Percentiles rank a stretch among this genome's conserved stretches.
Conservation (phyloP, 1,139 yeast genomes). For the Pichia sp. region DNA sequence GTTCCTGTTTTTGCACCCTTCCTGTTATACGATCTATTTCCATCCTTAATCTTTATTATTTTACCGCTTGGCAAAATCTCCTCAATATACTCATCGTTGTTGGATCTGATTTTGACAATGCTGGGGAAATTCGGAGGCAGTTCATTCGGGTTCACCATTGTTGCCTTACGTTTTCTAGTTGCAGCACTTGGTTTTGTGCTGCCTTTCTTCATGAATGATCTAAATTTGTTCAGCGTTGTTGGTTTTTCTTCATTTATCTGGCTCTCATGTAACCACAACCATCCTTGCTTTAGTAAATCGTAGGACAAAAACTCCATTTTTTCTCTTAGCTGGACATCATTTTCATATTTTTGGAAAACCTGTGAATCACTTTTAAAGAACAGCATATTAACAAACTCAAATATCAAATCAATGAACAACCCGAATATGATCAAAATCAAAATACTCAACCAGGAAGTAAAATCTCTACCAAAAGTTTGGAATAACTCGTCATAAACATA, state of each 20-base stretch:
- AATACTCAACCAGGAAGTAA: constrained; percentile 79
- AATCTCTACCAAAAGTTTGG: constrained; percentile 66
- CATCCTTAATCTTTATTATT: constrained; percentile 32
- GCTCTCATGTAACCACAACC: constrained; percentile 54
- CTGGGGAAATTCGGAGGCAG: constrained; percentile 46
- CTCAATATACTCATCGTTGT: constrained; percentile 29
- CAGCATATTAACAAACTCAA: constrained; percentile 44
- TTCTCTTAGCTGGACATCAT: constrained; percentile 56
- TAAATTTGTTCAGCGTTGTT: constrained; percentile 22
- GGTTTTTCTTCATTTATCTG: constrained; percentile 24
- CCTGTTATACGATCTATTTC: neutral
- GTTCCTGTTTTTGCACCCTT: constrained; percentile 10
- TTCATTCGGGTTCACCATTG: constrained; percentile 37
- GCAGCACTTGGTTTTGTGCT: constrained; percentile 22
- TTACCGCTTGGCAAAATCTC: constrained; percentile 71
- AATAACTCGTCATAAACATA: constrained; percentile 65
- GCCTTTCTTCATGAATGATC: constrained; percentile 27
- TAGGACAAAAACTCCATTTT: constrained; percentile 67
- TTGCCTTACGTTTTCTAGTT: constrained; percentile 41
- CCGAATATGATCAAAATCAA: constrained; percentile 50
- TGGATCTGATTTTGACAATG: constrained; percentile 24
- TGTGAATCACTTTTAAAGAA: constrained; percentile 64
- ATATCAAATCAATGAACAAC: constrained; percentile 54
- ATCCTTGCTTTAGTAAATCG: constrained; percentile 68
- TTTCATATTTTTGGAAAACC: constrained; percentile 68